Conservation (phyloP, 1,284 basidiomycete species). For the Sporisorium graminicola region DNA sequence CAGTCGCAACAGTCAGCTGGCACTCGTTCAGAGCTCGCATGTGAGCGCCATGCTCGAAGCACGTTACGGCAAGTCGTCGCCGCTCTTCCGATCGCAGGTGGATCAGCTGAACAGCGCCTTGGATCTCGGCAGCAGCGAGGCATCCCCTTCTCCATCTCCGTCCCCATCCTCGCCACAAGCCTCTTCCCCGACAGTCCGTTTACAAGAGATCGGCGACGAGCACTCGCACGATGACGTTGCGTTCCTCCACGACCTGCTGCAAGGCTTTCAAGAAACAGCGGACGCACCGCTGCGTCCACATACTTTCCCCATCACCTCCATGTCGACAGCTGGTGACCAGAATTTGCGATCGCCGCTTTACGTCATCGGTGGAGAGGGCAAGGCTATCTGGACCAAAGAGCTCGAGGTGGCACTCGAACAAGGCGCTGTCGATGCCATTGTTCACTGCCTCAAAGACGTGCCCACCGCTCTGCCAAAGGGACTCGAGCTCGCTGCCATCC, state of each 20-base stretch:
- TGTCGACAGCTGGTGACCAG: constrained; percentile 91
- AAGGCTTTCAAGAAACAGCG: constrained; percentile 12
- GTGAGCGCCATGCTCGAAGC: constrained; percentile 64
- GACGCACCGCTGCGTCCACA: constrained; percentile 38
- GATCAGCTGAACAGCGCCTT: constrained; percentile 3
- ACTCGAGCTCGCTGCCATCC: constrained; percentile 85
- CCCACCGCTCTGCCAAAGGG: constrained; percentile 88
- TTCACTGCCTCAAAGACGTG: constrained; percentile 94
- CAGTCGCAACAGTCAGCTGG: constrained; percentile 63
- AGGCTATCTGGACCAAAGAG: constrained; percentile 94
- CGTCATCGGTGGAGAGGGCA: constrained; percentile 73
- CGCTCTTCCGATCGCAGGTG: constrained; percentile 47
- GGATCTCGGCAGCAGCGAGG: constrained; percentile 1
- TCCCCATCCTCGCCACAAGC: constrained; percentile 2
- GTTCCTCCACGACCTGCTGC: constrained; percentile 33
- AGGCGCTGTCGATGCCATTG: constrained; percentile 86
- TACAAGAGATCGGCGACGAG: constrained; percentile 31
- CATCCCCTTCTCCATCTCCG: neutral
- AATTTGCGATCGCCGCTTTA: constrained; percentile 79
- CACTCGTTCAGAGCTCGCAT: constrained; percentile 59
- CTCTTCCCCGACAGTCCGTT: constrained; percentile 14
- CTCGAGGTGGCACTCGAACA: constrained; percentile 85
- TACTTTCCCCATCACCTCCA: constrained; percentile 76
- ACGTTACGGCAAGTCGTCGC: constrained; percentile 58
- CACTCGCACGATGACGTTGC: constrained; percentile 34